Conservation (phyloP, 495 filamentous ascomycete species). For the Opeltia flavorubescens region DNA sequence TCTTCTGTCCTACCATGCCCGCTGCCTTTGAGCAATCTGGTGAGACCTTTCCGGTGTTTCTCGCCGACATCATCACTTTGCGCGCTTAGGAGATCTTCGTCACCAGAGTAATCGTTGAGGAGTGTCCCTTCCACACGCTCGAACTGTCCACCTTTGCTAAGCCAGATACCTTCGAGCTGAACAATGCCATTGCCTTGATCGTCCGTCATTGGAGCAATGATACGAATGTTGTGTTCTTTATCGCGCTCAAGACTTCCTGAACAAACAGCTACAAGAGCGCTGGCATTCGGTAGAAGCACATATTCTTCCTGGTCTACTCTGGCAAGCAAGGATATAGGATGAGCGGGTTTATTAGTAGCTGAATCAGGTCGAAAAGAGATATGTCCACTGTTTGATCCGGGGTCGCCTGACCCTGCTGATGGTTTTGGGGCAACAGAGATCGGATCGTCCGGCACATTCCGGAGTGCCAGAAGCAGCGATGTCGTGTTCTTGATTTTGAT, state of each 20-base stretch:
- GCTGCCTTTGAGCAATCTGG: not conserved
- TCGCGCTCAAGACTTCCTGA: constrained; percentile 14
- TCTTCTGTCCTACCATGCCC: constrained; percentile 2
- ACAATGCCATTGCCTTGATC: constrained; percentile 18
- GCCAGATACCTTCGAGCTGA: constrained; percentile 25
- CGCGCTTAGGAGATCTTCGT: constrained; percentile 14
- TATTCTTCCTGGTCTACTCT: constrained; percentile 25
- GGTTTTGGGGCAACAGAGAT: not conserved
- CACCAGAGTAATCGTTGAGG: constrained; percentile 13
- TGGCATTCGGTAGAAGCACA: constrained; percentile 19
- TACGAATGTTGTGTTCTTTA: constrained; percentile 18
- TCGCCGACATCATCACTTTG: constrained; percentile 16
- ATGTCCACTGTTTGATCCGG: constrained; percentile 6
- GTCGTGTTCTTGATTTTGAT: constrained; percentile 19
- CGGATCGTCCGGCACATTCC: constrained; percentile 12
- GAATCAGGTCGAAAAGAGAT: constrained; percentile 17
- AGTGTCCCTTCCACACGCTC: constrained; percentile 15
- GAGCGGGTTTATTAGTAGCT: constrained; percentile 12
- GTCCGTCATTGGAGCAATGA: constrained; percentile 25
- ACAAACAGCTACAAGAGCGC: constrained; percentile 18
- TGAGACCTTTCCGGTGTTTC: constrained; percentile 14
- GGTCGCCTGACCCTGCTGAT: not conserved
- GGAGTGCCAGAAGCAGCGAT: constrained; percentile 22
- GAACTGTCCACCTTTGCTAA: constrained; percentile 21
- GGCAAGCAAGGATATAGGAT: constrained; percentile 23